These are phyloP conservation scores for Pichia inconspicua DNA, from an alignment of 1,139 yeast genomes.

Conservation along the genomic window DNA sequence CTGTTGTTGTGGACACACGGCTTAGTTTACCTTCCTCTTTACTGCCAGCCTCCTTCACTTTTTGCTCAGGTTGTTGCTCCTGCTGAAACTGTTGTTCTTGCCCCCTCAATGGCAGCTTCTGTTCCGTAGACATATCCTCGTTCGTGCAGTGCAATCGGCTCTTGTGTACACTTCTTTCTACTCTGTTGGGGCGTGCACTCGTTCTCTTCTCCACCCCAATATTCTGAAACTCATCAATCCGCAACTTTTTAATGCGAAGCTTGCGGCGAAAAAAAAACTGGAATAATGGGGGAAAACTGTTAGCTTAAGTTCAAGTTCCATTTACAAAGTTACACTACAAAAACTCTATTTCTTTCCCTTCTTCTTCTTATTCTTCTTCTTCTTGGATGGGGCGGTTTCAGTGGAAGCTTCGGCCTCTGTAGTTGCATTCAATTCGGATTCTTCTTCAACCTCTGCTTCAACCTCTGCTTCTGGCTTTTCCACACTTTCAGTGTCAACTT, in stretches of 20 bases:
- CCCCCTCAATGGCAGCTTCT: neutral
- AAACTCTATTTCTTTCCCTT: conserved; percentile 9
- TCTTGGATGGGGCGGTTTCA: conserved; percentile 1
- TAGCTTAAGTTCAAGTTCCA: no score
- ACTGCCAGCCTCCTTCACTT: neutral
- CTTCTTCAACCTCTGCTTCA: conserved; percentile 7
- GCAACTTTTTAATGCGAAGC: no score
- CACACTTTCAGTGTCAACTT: conserved; percentile 1
- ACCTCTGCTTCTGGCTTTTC: conserved; percentile 2
- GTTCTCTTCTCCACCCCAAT: neutral
- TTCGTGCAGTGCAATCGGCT: neutral
- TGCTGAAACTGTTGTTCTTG: neutral
- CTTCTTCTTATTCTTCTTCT: conserved; percentile 12
- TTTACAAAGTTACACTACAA: neutral
- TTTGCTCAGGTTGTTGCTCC: neutral
- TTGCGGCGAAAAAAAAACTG: neutral
- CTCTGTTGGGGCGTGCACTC: neutral
- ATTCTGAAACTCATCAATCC: no score
- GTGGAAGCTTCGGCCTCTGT: conserved; percentile 3
- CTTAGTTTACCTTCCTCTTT: neutral
- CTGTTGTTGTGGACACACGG: neutral
- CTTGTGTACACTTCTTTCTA: neutral
- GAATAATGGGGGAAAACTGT: no score
- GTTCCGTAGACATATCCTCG: neutral
- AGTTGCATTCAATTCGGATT: conserved; percentile 2